These are phyloP conservation scores for Dissoconium aciculare DNA, from an alignment of 2,329 filamentous ascomycete genomes.

Conservation along the genomic window DNA sequence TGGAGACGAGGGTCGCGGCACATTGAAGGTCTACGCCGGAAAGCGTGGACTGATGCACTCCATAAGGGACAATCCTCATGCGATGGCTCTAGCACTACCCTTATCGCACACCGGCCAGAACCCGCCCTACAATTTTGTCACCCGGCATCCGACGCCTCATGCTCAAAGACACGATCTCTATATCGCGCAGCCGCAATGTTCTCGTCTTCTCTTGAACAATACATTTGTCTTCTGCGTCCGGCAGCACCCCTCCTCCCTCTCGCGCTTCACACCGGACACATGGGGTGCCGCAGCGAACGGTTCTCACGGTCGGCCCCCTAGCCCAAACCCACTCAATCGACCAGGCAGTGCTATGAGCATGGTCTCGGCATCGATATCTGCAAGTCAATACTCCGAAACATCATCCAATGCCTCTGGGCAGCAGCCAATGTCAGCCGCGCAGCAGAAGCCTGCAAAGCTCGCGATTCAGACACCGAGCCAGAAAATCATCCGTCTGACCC, in stretches of 20 bases:
- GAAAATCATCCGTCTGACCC: conserved; percentile 79
- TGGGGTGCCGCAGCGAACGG: conserved; percentile 21
- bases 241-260: conserved; percentile 62
- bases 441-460: conserved; percentile 77
- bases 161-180: conserved; percentile 96
- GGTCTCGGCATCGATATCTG: conserved; percentile 38
- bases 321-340: conserved; percentile 38
- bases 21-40: conserved; percentile 83
- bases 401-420: conserved; percentile 36
- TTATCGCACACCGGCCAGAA: conserved; percentile 85
- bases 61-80: conserved; percentile 89
- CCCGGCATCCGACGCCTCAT: conserved; percentile 87
- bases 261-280: conserved; percentile 26
- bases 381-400: conserved; percentile 37
- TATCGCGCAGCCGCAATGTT: conserved; percentile 88
- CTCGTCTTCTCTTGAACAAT: conserved; percentile 77
- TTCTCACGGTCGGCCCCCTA: conserved; percentile 30
- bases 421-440: conserved; percentile 39
- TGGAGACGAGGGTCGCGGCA: conserved; percentile 76
- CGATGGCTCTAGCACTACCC: conserved; percentile 76
- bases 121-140: conserved; percentile 83
- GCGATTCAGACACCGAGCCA: conserved; percentile 88
- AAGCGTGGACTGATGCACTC: conserved; percentile 94
- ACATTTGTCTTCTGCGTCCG: conserved; percentile 95
- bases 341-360: conserved; percentile 47